Evolutionary conservation across 257 asterid species (phyloP), one percentile per base, ranked within the genome.

Genomic region (Gentiana dahurica): DNA sequence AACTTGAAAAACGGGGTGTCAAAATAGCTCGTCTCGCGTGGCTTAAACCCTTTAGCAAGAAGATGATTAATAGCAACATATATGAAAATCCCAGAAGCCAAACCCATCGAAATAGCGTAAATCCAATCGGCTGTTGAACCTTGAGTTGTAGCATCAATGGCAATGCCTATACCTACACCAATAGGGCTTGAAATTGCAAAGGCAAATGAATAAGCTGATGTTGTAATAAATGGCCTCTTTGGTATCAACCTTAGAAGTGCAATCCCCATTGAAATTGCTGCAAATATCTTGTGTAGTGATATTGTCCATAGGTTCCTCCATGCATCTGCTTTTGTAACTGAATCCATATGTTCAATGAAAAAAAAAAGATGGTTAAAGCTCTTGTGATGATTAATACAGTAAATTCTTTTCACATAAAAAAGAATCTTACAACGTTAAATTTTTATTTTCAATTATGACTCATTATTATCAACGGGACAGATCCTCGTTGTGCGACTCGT

Each of bases 271-370:
- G 94, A 93, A 8, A 88, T 61, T 1, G 97, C 97, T 4, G 97
- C 97, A 52, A 88, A 85, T 58, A 88, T 76, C 78, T 88, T 88
- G 86, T 88, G 97, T 0, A 85, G 76, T 36, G 90, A 83, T 9
- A 88, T 82, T 54, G 95, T 85, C 97, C 97, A 88, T 45, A 85
- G 75, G 55, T 75, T 79, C 65, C 83, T 81, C 97, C 97, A 88
- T 62, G 95, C 94, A 49, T 83, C 91, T 11, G 67, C 70, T 73
- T 85, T 82, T 2, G 73, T 82, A 53, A 50, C 96, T 87, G 79
- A 12, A 37, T 34, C 54, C 8, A 15, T 24, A 15, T 24, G 34
- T 48, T 45, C 12, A 12, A 36, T 35, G 46, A 34, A 51, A 3
- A 13, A 5, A 3, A 51, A 24, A 49, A 49, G 53, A 24, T 24